Evolutionary conservation across 495 filamentous ascomycete species (phyloP).

Genomic region (Hypoxylon rickii): DNA sequence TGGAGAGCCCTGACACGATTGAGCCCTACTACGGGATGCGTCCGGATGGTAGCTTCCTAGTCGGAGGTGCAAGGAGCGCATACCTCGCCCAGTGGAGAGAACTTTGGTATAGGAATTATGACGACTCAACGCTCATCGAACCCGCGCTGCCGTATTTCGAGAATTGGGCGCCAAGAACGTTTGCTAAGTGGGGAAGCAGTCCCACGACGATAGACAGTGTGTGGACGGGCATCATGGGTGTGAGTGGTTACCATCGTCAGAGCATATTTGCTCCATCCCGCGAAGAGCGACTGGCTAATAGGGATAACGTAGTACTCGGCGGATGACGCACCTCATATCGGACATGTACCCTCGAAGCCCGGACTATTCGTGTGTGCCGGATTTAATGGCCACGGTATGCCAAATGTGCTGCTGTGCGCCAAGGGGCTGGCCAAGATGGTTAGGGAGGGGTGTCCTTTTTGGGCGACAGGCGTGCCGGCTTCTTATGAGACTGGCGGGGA

Average conservation of each 20-base stretch:
- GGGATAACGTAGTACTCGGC: slow-evolving; percentile 37
- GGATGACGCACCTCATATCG: slow-evolving; percentile 52
- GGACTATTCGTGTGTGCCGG: slow-evolving; percentile 53
- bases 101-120: slow-evolving; percentile 55
- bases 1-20: slow-evolving; percentile 18
- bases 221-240: slow-evolving; percentile 58
- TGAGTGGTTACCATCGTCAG: slow-evolving; percentile 7
- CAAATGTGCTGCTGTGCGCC: slow-evolving; percentile 51
- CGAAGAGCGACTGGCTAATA: slow-evolving; percentile 36
- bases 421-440: slow-evolving; percentile 53
- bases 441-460: slow-evolving; percentile 38
- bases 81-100: slow-evolving; percentile 38
- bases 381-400: slow-evolving; percentile 58
- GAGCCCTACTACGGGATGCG: slow-evolving; percentile 54
- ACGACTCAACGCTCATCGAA: slow-evolving; percentile 53
- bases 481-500: slow-evolving; percentile 44
- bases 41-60: slow-evolving; percentile 56
- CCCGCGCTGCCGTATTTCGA: slow-evolving; percentile 50
- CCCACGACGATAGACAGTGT: slow-evolving; percentile 48
- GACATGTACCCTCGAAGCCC: slow-evolving; percentile 47
- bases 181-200: slow-evolving; percentile 56
- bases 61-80: slow-evolving; percentile 53
- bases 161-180: slow-evolving; percentile 52
- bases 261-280: no score
- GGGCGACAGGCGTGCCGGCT: slow-evolving; percentile 46